Evolutionary conservation across 208 protist genomes (phyloP), one percentile per base, ranked within the genome.

Genomic region (Novymonas esmeraldas): DNA sequence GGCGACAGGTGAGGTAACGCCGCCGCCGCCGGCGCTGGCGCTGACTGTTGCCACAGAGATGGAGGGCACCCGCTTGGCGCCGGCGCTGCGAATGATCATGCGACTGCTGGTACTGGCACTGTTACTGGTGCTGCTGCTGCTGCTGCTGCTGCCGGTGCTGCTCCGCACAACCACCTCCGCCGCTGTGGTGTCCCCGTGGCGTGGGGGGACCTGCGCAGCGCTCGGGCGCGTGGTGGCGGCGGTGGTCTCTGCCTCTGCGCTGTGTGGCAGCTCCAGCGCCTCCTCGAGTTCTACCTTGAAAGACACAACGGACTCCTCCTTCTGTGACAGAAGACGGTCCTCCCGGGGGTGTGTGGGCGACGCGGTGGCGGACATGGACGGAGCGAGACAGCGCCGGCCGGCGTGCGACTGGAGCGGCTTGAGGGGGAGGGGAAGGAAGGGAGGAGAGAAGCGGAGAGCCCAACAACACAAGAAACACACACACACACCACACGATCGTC

Each of bases 231-330:
- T n/a, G n/a, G n/a, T n/a, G n/a, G n/a, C n/a, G n/a, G n/a, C n/a
- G n/a, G n/a, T n/a, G n/a, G n/a, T n/a, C n/a, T n/a, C n/a, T n/a
- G n/a, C n/a, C n/a, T 36, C 45, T 42, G 18, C 34, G 31, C 16
- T 33, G n/a, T 22, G 11, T 6, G 51, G 36, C 26, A 75, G 36
- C 36, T 64, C 69, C 13, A 59, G 33, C 34, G 33, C 50, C 29
- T 75, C 69, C 13, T 64, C 60, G 39, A 68, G 31, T 20, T 58
- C 69, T 1, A 68, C 22, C 1, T 58, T 39, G 44, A 67, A 67
- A 16, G 69, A 64, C 22, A 38, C 36, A 16, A 41, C 68, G 41
- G 52, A 49, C 45, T 75, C 69, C 10, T 64, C 29, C 61, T 64
- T 44, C 10, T 14, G 38, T n/a, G n/a, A n/a, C 33, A 24, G 20